phyloP scores from a whole-genome alignment of 1,284 basidiomycete genomes.

The Ganoderma resinaceum region DNA sequence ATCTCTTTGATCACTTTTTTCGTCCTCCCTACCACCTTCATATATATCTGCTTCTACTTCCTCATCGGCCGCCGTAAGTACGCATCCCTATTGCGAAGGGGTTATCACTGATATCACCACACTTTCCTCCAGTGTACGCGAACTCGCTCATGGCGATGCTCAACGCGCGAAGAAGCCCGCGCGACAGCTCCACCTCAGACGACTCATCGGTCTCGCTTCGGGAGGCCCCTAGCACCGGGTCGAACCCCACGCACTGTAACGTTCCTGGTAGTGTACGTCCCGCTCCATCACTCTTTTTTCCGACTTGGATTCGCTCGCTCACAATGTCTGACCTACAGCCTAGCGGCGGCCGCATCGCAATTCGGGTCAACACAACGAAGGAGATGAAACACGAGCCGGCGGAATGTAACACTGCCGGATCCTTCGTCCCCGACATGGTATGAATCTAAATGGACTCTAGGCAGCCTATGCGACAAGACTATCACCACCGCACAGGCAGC shows the following conservation, averaged over 20 bases:
- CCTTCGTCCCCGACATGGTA: neutral
- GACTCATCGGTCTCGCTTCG: slow-evolving; percentile 57
- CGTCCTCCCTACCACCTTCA: slow-evolving; percentile 52
- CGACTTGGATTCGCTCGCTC: neutral
- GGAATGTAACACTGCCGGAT: neutral
- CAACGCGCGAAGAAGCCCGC: slow-evolving; percentile 59
- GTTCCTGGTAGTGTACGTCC: slow-evolving; percentile 1
- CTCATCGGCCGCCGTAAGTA: slow-evolving; percentile 55
- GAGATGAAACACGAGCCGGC: neutral
- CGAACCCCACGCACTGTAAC: slow-evolving; percentile 14
- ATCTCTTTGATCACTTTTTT: slow-evolving; percentile 60
- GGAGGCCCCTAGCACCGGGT: slow-evolving; percentile 36
- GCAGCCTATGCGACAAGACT: neutral
- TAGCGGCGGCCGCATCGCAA: neutral
- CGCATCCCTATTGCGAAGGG: slow-evolving; percentile 23
- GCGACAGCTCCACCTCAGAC: slow-evolving; percentile 46
- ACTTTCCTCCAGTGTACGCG: slow-evolving; percentile 50
- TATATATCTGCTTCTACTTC: slow-evolving; percentile 67
- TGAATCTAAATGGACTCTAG: neutral
- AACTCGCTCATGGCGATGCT: slow-evolving; percentile 63
- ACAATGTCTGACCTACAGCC: neutral
- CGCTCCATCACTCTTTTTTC: neutral
- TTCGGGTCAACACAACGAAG: neutral
- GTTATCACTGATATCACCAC: neutral
- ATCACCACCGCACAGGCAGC: neutral